Base-by-base conservation (phyloP, 139 green algal species). In the Tetratostichococcus sp. region DNA sequence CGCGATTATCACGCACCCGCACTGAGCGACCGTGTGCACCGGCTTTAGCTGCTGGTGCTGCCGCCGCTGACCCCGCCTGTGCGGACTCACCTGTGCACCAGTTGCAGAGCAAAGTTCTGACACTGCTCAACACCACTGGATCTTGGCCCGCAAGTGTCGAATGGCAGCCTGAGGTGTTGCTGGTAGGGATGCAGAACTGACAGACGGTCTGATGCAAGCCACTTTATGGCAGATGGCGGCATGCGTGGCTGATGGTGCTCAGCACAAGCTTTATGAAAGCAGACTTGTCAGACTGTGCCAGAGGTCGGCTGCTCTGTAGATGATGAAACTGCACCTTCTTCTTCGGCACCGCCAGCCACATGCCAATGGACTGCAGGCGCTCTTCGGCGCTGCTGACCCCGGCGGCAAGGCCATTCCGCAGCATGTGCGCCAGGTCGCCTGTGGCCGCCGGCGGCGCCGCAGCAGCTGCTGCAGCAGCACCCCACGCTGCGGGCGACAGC, bases 281-380 rank as follows among this genome's bases (percentile, higher is more conserved):
- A n/a, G n/a, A n/a, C n/a, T n/a, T n/a, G n/a, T n/a, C n/a, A n/a
- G n/a, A n/a, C n/a, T n/a, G n/a, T n/a, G n/a, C n/a, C n/a, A n/a
- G n/a, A n/a, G n/a, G n/a, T n/a, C n/a, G n/a, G n/a, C 17, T 62
- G 17, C 14, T 23, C 14, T 35, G 26, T 16, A 73, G 19, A 30
- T 35, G 31, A 65, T 33, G 8, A 68, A 23, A 23, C 1, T 0
- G 26, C 30, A 75, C 77, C 77, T 82, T 82, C 26, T 62, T 67
- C 35, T 82, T 82, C 19, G 77, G 77, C 1, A 76, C 77, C 14
- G 77, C 77, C 68, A 82, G 43, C 68, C 72, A 78, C 19, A 39
- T 14, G 39, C 39, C 39, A 14, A 50, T 23, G 14, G 50, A 62
- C 14, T 26, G 50, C 50, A 62, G 14, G 19, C 11, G 26, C 11